Evolutionary conservation across 2,329 filamentous ascomycete species (phyloP).

Genomic region (Septoria linicola): DNA sequence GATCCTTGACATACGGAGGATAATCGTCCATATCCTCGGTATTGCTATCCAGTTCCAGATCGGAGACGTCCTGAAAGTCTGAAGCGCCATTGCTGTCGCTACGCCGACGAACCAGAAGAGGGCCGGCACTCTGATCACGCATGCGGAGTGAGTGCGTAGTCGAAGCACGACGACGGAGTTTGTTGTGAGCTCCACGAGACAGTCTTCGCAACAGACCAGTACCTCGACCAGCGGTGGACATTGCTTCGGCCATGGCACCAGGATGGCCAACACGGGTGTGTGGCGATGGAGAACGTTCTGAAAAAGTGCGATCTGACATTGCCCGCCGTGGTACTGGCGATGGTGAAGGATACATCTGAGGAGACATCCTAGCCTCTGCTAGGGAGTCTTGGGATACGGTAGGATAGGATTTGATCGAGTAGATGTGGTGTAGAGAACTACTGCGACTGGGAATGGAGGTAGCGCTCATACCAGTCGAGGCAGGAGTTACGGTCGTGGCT

Average conservation of each 20-base stretch:
- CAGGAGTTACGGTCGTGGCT: conserved; percentile 20
- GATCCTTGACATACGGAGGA: conserved; percentile 28
- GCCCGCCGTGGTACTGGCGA: conserved; percentile 27
- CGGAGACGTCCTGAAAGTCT: conserved; percentile 49
- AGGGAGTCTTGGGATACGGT: conserved; percentile 27
- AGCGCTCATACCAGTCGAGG: conserved; percentile 15
- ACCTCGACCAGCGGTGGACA: conserved; percentile 55
- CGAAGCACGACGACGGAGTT: conserved; percentile 71
- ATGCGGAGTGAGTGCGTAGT: conserved; percentile 69
- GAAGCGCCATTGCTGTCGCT: conserved; percentile 82
- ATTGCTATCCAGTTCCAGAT: conserved; percentile 58
- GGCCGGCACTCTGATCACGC: conserved; percentile 84
- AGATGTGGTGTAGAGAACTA: conserved; percentile 41
- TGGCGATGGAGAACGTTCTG: conserved; percentile 56
- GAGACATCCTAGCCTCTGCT: conserved; percentile 28
- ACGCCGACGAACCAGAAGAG: conserved; percentile 79
- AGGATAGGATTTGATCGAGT: conserved; percentile 22
- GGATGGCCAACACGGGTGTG: conserved; percentile 42
- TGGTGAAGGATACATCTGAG: conserved; percentile 28
- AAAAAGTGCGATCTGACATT: conserved; percentile 35
- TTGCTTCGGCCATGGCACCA: conserved; percentile 63
- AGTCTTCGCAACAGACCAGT: conserved; percentile 73
- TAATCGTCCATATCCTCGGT: conserved; percentile 43
- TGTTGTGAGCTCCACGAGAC: conserved; percentile 75
- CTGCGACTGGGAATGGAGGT: conserved; percentile 32